Percentiles rank a stretch among this genome's conserved stretches.
These are phyloP conservation scores for Colletotrichum sp. DNA, from an alignment of 2,329 filamentous ascomycete genomes.

Conservation along the genomic window DNA sequence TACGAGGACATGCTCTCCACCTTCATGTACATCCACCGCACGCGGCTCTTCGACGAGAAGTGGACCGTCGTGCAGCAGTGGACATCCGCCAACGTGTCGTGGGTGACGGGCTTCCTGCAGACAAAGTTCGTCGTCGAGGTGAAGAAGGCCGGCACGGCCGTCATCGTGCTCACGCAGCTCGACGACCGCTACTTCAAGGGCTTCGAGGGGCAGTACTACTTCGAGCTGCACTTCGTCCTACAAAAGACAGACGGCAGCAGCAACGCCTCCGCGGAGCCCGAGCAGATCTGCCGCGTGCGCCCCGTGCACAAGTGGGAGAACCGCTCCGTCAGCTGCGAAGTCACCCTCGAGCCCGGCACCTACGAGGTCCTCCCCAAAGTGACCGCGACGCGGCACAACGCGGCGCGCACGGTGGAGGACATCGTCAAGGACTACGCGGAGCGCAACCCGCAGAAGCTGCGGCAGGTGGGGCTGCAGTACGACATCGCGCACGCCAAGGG, in stretches of 20 bases:
- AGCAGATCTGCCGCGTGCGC: constrained; percentile 38
- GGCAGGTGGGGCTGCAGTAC: constrained; percentile 63
- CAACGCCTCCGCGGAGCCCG: constrained; percentile 21
- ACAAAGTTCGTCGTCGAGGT: constrained; percentile 49
- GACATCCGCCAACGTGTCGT: constrained; percentile 46
- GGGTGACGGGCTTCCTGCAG: constrained; percentile 49
- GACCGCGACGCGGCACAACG: constrained; percentile 51
- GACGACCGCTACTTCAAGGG: constrained; percentile 51
- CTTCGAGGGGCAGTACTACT: constrained; percentile 48
- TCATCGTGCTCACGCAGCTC: constrained; percentile 50
- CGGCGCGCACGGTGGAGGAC: constrained; percentile 57
- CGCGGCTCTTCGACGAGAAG: constrained; percentile 57
- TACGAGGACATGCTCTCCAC: constrained; percentile 64
- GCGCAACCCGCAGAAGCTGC: constrained; percentile 65
- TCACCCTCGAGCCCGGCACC: constrained; percentile 70
- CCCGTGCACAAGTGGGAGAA: constrained; percentile 47
- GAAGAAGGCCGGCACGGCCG: constrained; percentile 43
- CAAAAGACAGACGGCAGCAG: constrained; percentile 28
- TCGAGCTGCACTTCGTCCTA: constrained; percentile 47
- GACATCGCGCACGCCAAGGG: constrained; percentile 67
- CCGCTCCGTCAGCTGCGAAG: constrained; percentile 73
- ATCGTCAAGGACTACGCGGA: constrained; percentile 55
- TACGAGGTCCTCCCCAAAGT: constrained; percentile 76
- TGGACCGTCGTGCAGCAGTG: constrained; percentile 52
- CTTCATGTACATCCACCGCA: constrained; percentile 63